Base-by-base conservation (phyloP, 176 grass and related monocot species). In the Lolium multiflorum region DNA sequence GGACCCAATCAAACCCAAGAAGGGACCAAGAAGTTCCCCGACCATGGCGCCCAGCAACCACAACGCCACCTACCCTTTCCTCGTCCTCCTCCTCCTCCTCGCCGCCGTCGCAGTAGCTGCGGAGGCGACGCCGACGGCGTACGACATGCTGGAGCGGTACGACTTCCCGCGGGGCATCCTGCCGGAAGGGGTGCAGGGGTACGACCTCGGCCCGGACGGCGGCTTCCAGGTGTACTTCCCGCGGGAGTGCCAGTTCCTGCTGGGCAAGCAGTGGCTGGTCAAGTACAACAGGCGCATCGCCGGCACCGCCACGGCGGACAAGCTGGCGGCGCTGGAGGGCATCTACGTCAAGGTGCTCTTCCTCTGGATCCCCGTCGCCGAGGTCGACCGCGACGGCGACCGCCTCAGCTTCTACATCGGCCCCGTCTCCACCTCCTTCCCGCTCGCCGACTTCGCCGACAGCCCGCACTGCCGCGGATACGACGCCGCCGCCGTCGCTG, bases 141-240 rank as follows among this genome's bases (percentile, higher is more conserved):
- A 75, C 47, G 72, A 75, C 47, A 75, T 75, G 47, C 72, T 75
- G 72, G 72, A 75, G 72, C 72, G 72, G 72, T 75, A 52, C 72
- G 24, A 75, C 72, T 75, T 75, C 72, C 72, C 72, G 24, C 72
- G 47, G 72, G 72, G 72, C 47, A 75, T 75, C 72, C 72, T 75
- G 72, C 72, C 72, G 72, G 47, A 52, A 11, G 72, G 72, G 47
- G 72, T 75, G 72, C 24, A 51, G 7, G 72, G 72, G 47, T 75
- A 75, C 72, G 72, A 75, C 47, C 72, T 75, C 47, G 47, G 47
- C 26, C 72, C 47, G 24, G 72, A 75, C 72, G 72, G 72, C 72
- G 22, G 8, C 72, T 75, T 75, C 72, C 14, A 52, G 72, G 72
- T 75, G 14, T 75, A 75, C 72, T 75, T 75, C 72, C 72, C 72